These are phyloP conservation scores for Glomus cerebriforme DNA, from an alignment of 192 early-diverging fungal genomes.

Conservation along the genomic window DNA sequence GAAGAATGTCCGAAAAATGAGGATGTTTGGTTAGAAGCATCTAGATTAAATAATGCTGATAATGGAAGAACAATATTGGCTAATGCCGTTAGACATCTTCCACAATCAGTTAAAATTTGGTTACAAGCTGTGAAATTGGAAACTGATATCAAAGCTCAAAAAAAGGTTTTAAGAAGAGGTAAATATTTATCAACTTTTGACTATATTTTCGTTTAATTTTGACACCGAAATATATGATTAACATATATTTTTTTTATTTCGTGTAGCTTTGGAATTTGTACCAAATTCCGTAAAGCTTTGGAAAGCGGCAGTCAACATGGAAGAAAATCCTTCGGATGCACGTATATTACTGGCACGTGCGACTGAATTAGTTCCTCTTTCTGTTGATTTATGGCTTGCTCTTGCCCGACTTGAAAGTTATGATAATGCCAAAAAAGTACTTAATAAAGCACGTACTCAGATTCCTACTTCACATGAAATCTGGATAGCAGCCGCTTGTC, in stretches of 20 bases:
- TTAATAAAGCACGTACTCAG: constrained; percentile 84
- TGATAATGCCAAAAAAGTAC: constrained; percentile 82
- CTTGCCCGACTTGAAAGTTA: constrained; percentile 90
- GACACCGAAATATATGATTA: not conserved
- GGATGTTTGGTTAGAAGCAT: constrained; percentile 97
- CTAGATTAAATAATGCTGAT: constrained; percentile 80
- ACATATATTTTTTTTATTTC: not conserved
- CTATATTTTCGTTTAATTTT: not conserved
- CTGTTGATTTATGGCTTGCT: constrained; percentile 94
- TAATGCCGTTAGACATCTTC: constrained; percentile 84
- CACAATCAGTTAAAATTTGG: constrained; percentile 95
- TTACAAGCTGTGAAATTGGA: constrained; percentile 85
- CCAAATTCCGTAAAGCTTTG: constrained; percentile 91
- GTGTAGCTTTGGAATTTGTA: constrained; percentile 82
- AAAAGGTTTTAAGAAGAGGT: constrained; percentile 76
- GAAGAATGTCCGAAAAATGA: constrained; percentile 91
- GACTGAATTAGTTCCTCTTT: constrained; percentile 88
- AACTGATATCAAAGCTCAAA: constrained; percentile 70
- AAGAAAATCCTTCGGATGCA: constrained; percentile 92
- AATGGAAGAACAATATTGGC: constrained; percentile 91
- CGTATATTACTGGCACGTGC: constrained; percentile 88
- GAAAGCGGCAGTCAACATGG: constrained; percentile 89
- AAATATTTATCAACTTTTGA: not conserved
- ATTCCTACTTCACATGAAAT: constrained; percentile 92
- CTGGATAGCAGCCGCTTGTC: constrained; percentile 91